Percentiles rank a stretch among this genome's conserved stretches.
These are phyloP conservation scores for Capsicum baccatum DNA, from an alignment of 257 asterid genomes.

Conservation along the genomic window DNA sequence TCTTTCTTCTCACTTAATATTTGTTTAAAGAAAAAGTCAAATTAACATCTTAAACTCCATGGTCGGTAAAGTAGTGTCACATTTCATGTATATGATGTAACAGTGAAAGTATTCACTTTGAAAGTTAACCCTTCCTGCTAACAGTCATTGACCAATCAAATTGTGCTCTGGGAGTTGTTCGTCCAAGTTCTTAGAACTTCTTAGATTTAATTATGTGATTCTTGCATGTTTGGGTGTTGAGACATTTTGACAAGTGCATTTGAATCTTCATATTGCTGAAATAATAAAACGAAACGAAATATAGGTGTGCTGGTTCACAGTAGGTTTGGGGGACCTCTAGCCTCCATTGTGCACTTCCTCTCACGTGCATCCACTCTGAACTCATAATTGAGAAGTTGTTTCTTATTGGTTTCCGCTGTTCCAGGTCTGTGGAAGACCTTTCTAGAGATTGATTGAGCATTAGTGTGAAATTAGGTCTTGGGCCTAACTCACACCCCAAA, in stretches of 20 bases:
- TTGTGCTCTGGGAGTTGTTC: background rate
- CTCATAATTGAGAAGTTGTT: constrained; percentile 14
- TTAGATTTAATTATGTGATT: background rate
- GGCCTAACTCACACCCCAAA: too few relatives aligned
- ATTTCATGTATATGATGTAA: constrained; percentile 1
- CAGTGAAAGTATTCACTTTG: background rate
- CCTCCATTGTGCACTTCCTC: constrained; percentile 18
- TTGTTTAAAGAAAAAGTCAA: constrained; percentile 2
- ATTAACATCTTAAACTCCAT: background rate
- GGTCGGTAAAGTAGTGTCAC: background rate
- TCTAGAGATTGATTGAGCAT: background rate
- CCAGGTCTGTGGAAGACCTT: constrained; percentile 11
- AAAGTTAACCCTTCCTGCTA: background rate
- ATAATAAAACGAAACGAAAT: background rate
- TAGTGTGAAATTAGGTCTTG: background rate
- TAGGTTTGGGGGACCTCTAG: background rate
- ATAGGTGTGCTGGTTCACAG: background rate
- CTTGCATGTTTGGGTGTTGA: constrained; percentile 9
- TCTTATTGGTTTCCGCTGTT: background rate
- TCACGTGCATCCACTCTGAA: background rate
- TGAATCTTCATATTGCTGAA: constrained; percentile 15
- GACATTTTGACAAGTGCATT: constrained; percentile 7
- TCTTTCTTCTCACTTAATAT: background rate
- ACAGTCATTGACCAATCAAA: background rate
- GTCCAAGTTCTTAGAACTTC: constrained; percentile 4